Evolutionary conservation across 345 rosid species (phyloP).

Genomic region (Clarkia xantiana): DNA sequence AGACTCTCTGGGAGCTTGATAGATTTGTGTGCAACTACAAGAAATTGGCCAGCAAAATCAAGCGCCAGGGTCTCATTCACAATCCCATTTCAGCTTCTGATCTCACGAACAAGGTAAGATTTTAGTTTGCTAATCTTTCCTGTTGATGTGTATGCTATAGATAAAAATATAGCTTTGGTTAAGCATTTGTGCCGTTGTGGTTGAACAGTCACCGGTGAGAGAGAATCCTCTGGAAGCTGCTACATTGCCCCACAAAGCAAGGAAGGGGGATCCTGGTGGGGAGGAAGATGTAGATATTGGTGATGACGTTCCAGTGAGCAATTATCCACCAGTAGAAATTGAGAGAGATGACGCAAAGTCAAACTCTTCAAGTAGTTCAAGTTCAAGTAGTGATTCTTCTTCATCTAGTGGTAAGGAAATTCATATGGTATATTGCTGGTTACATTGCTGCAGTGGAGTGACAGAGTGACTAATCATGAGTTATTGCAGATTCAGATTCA

Average conservation of each 20-base stretch:
- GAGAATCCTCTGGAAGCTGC: constrained; percentile 8
- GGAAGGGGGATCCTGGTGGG: constrained; percentile 15
- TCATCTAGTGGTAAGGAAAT: constrained; percentile 21
- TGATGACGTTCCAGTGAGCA: constrained; percentile 23
- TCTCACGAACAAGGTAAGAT: constrained; percentile 10
- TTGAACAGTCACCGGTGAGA: constrained; percentile 10
- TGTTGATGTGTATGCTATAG: neutral
- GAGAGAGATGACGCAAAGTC: constrained; percentile 26
- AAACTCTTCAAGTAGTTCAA: constrained; percentile 18
- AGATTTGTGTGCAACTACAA: constrained; percentile 20
- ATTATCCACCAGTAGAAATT: constrained; percentile 34
- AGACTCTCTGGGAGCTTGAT: constrained; percentile 36
- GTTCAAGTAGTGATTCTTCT: constrained; percentile 19
- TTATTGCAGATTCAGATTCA: constrained; percentile 23
- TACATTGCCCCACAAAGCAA: constrained; percentile 2
- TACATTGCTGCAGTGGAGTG: no score
- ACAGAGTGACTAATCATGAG: no score
- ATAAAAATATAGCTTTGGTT: neutral
- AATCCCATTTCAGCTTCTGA: constrained; percentile 14
- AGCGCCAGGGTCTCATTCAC: constrained; percentile 18
- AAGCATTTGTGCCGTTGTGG: neutral
- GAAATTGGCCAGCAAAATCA: constrained; percentile 20
- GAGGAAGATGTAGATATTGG: constrained; percentile 47
- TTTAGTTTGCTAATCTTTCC: neutral
- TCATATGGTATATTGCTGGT: neutral